Percentiles rank a stretch among this genome's conserved stretches.
Evolutionary conservation across 768 basidiomycete genomes (phyloP).

Genomic region (Boletus tomentosulus): DNA sequence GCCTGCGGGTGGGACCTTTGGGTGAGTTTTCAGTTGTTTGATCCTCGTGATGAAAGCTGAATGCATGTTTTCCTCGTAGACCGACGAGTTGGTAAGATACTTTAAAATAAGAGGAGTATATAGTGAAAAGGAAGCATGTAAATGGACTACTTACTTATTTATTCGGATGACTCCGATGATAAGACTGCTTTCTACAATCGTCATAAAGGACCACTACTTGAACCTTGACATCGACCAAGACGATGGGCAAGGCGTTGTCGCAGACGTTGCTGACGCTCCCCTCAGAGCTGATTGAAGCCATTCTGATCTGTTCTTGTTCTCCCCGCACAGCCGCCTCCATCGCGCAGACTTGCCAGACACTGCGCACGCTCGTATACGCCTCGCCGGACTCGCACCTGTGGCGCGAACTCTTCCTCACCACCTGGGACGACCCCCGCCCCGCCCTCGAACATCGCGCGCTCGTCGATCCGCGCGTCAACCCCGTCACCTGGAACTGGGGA

Average conservation of each 20-base stretch:
- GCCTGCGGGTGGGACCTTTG: slow-evolving; percentile 20
- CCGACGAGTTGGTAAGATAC: not conserved
- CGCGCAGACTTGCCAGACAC: slow-evolving; percentile 34
- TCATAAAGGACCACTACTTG: too few species aligned
- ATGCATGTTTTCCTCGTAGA: not conserved
- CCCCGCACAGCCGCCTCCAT: slow-evolving; percentile 35
- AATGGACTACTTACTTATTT: too few species aligned
- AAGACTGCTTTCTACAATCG: too few species aligned
- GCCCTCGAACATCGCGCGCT: slow-evolving; percentile 25
- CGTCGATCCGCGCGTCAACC: slow-evolving; percentile 22
- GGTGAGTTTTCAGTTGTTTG: slow-evolving; percentile 18
- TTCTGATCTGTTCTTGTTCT: slow-evolving; percentile 27
- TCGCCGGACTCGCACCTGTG: slow-evolving; percentile 39
- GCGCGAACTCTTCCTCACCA: slow-evolving; percentile 44
- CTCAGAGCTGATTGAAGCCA: slow-evolving; percentile 38
- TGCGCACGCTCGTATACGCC: slow-evolving; percentile 35
- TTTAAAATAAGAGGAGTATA: too few species aligned
- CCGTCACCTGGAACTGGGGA: slow-evolving; percentile 21
- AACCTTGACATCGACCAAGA: not conserved
- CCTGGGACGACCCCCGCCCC: slow-evolving; percentile 48
- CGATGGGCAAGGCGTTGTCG: not conserved
- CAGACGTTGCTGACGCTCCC: slow-evolving; percentile 27
- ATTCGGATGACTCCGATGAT: not conserved
- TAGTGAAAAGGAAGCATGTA: too few species aligned
- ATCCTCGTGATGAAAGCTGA: not conserved